A percentile compares a stretch with the other conserved stretches of the same genome.
Evolutionary conservation across 306 rosid genomes (phyloP).

Genomic region (Malus domestica): ASM211411v1 NC_041796.1:26220501-26221000

Average conservation of each 20-base stretch:
- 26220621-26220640: constrained; percentile 1
- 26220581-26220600: constrained; percentile 85
- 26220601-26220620: constrained; percentile 76
- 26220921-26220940: background rate
- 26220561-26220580: constrained; percentile 78
- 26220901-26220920: background rate
- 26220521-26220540: constrained; percentile 86
- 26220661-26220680: background rate
- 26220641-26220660: constrained; percentile 4
- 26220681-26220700: constrained; percentile 7
- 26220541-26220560: constrained; percentile 86
- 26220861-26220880: background rate
- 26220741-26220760: background rate
- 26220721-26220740: background rate
- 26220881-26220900: too few relatives aligned
- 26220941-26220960: background rate
- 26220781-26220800: background rate
- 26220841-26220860: background rate
- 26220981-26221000: background rate
- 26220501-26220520: constrained; percentile 86
- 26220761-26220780: background rate
- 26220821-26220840: background rate
- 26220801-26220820: background rate
- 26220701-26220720: background rate
- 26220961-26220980: background rate